Base-by-base conservation (phyloP, 225 moss, liverwort and hornwort genomes). In the Neckera pumila region DNA sequence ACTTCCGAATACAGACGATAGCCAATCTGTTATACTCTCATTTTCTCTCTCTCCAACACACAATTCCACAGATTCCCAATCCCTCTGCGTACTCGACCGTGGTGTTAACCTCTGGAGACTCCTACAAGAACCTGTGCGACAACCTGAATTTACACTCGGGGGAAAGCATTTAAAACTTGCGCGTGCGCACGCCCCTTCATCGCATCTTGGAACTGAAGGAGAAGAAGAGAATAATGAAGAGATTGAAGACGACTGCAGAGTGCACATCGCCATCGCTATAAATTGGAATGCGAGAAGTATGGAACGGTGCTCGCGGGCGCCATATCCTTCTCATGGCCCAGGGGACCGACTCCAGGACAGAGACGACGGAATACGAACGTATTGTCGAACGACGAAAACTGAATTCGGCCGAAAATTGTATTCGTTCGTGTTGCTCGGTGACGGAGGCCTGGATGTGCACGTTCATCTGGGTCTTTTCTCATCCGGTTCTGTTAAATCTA, bases 251-350 rank as follows among this genome's bases (percentile, higher is more conserved):
- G 86, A 81, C 18, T 85, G 90, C 56, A 88, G 76, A 40, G 74
- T 67, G 88, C 88, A 77, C 87, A 86, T 89, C 71, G 91, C 83
- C 89, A 92, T 93, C 64, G 89, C 89, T 88, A 53, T 64, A 59
- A 79, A 57, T 75, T 86, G 85, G 49, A 85, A 65, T 56, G 69
- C 85, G n/a, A 16, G 76, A 56, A 27, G 49, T 47, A 42, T 17
- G 60, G 65, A 33, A 56, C 45, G 54, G 33, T 11, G 86, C 67
- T 47, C 26, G 19, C 11, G 26, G 54, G 45, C 70, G 83, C 88
- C 88, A 90, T 88, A 90, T 90, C 90, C 81, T 90, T 18, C 85
- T 51, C 82, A 31, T 56, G 56, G n/a, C 14, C 33, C 40, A 40
- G 40, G 85, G 36, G 77, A 54, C 76, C 23, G 26, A 45, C 85